A percentile compares a stretch with the other conserved stretches of the same genome.
Conservation (phyloP, 192 early-diverging fungal species). For the Rhizophagus clarus region DNA sequence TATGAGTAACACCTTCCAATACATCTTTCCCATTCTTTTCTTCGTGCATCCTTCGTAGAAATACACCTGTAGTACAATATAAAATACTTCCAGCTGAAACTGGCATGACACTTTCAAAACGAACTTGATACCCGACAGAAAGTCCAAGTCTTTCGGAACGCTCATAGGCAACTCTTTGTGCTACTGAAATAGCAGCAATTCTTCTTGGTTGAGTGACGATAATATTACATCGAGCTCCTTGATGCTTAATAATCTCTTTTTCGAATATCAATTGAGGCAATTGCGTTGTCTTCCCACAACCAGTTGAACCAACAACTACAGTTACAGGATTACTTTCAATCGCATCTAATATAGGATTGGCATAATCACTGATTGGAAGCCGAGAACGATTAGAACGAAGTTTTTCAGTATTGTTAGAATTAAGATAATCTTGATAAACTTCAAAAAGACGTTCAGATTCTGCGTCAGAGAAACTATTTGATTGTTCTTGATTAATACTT, state of each 20-base stretch:
- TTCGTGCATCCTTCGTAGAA: slow-evolving; percentile 61
- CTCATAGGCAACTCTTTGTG: slow-evolving; percentile 57
- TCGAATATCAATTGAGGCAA: slow-evolving; percentile 74
- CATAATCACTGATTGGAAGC: slow-evolving; percentile 45
- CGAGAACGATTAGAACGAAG: slow-evolving; percentile 35
- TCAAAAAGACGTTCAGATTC: slow-evolving; percentile 41
- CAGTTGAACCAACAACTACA: slow-evolving; percentile 52
- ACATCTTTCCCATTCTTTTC: slow-evolving; percentile 47
- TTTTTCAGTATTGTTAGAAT: slow-evolving; percentile 32
- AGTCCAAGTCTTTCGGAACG: slow-evolving; percentile 45
- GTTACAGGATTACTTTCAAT: slow-evolving; percentile 47
- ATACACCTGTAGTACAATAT: slow-evolving; percentile 72
- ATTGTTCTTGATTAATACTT: background rate
- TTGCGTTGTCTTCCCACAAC: slow-evolving; percentile 66
- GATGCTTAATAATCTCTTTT: slow-evolving; percentile 41
- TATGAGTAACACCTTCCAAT: slow-evolving; percentile 58
- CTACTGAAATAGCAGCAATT: slow-evolving; percentile 76
- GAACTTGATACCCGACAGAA: slow-evolving; percentile 49
- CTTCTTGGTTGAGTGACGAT: slow-evolving; percentile 67
- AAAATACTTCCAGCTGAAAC: slow-evolving; percentile 43
- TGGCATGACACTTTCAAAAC: slow-evolving; percentile 45
- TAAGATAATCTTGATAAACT: slow-evolving; percentile 33
- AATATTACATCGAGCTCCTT: slow-evolving; percentile 48
- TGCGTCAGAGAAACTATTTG: slow-evolving; percentile 8
- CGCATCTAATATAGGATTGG: slow-evolving; percentile 36